Base-by-base conservation (phyloP, 768 basidiomycete genomes). In the Macrolepiota fuliginosa region DNA sequence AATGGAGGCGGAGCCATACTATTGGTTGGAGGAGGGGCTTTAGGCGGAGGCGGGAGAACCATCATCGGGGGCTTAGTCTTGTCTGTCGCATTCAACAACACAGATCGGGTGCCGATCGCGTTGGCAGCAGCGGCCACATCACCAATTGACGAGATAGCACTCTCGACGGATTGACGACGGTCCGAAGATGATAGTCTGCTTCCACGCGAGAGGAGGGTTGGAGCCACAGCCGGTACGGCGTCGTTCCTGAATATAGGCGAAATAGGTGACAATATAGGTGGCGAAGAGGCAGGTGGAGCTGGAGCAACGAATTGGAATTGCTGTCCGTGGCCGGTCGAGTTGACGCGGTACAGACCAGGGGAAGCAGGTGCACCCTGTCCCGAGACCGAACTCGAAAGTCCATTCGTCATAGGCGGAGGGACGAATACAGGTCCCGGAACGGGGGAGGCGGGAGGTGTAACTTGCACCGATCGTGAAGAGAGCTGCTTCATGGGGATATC, bases 11-110 rank as follows among this genome's bases (percentile, higher is more conserved):
- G 92, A 15, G 79, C 85, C 91, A 92, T 90, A 59, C 74, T 88
- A 65, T 68, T 78, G 2, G 83, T 79, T 4, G 92, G 91, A 9
- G 91, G 91, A 0, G 92, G 90, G 55, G 83, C 77, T 59, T 84
- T 85, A 5, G 89, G 89, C 2, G 92, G 92, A 1, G 92, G 92
- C 0, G 92, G 92, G 2, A 94, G 76, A 29, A 84, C 76, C 90
- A 94, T 92, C 73, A 86, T 92, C 0, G 94, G 92, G 50, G 94
- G 94, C 56, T 85, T 86, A 17, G 89, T 83, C 77, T 89, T 94
- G 76, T 92, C 90, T 29, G 88, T 81, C 4, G 80, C 74, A 67
- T 75, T 79, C 9, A 65, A 51, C 29, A 70, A 65, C 12, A 71
- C 84, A n/a, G 86, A 79, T 35, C 88, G 83, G 50, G 65, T 15